These are phyloP conservation scores for Cucurbita ficifolia DNA, from an alignment of 306 rosid species.

Conservation along the genomic window DNA sequence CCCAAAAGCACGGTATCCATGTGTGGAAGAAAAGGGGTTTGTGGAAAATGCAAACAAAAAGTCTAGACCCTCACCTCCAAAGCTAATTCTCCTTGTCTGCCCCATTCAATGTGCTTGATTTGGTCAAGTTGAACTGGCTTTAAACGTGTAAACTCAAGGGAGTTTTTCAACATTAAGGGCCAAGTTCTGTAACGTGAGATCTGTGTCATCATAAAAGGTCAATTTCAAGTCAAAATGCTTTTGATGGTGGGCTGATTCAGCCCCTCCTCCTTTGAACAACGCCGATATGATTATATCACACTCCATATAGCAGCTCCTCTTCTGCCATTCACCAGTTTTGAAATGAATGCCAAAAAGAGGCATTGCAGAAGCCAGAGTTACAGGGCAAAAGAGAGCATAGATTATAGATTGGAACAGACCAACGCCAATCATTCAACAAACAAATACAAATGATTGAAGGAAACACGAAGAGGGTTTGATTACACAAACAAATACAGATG, in stretches of 20 bases:
- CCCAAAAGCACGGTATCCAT: background rate
- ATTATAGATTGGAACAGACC: background rate
- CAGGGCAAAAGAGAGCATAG: background rate
- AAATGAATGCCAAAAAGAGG: background rate
- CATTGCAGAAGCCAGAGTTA: background rate
- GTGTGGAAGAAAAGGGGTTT: background rate
- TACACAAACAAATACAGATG: background rate
- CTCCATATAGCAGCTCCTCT: background rate
- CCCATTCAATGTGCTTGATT: background rate
- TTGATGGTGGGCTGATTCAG: background rate
- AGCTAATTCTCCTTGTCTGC: background rate
- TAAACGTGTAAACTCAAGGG: background rate
- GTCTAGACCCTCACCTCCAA: background rate
- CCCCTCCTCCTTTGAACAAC: background rate
- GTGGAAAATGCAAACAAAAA: background rate
- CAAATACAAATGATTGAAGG: background rate
- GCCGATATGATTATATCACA: background rate
- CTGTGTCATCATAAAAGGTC: background rate
- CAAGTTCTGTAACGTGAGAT: background rate
- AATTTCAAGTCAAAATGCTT: conserved; percentile 1
- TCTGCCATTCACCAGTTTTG: background rate
- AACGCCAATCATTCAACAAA: background rate
- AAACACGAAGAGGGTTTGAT: background rate
- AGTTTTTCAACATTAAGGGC: background rate
- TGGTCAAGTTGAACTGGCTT: background rate